A percentile compares a stretch with the other conserved stretches of the same genome.
phyloP scores from a whole-genome alignment of 805 yeast species.

The Pichia rugopelliculosa region DNA sequence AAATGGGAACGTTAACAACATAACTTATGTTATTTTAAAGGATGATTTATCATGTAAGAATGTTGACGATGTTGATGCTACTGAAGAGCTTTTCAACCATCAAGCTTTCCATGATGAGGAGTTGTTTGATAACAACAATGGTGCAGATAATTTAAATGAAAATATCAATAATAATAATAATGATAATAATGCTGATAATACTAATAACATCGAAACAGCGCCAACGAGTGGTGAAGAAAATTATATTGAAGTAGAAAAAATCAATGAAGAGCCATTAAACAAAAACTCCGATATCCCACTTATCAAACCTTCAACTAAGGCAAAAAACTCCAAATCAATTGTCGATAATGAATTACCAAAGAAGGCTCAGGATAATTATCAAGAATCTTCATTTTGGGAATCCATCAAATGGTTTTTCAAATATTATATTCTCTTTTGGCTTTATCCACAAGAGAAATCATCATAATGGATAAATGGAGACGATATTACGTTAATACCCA shows the following conservation, averaged over 20 bases:
- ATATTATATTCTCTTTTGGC: slow-evolving; percentile 14
- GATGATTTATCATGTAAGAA: not conserved
- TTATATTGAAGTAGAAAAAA: not conserved
- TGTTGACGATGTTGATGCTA: not conserved
- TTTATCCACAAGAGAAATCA: slow-evolving; percentile 7
- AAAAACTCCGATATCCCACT: not conserved
- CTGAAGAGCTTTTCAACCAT: slow-evolving; percentile 1
- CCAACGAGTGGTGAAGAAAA: slow-evolving; percentile 8
- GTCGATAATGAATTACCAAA: not conserved
- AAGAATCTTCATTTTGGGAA: slow-evolving; percentile 7
- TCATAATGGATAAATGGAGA: not conserved
- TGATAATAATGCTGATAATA: too few species aligned
- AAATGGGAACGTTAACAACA: slow-evolving; percentile 23
- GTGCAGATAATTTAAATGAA: not conserved
- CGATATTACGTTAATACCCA: too few species aligned
- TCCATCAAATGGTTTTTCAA: slow-evolving; percentile 15
- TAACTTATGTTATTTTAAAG: slow-evolving; percentile 9
- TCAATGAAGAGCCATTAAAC: not conserved
- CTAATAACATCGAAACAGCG: not conserved
- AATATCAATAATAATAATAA: not conserved
- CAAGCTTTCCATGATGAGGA: not conserved
- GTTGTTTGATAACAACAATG: not conserved
- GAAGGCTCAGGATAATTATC: not conserved
- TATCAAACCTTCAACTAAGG: not conserved
- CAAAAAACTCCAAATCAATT: not conserved